phyloP scores from a whole-genome alignment of 805 yeast genomes.

The Saccharomyces mikatae region DNA sequence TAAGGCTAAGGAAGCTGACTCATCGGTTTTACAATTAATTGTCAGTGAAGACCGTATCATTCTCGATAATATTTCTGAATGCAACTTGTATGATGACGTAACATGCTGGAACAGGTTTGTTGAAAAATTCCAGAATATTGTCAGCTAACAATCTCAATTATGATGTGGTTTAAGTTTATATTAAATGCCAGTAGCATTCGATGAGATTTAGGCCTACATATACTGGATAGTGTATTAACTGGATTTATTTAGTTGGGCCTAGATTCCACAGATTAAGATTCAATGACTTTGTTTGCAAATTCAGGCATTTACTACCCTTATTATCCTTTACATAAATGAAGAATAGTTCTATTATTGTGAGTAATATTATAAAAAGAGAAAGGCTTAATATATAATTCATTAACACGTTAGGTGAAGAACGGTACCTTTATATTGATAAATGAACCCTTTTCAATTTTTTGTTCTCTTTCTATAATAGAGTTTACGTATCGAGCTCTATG shows the following conservation, averaged over 20 bases:
- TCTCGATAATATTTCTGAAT: constrained; percentile 12
- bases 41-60: constrained; percentile 26
- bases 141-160: neutral
- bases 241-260: no score
- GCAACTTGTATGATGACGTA: constrained; percentile 19
- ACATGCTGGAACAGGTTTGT: constrained; percentile 20
- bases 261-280: no score
- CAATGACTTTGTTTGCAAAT: no score
- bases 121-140: neutral
- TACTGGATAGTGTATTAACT: no score
- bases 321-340: no score
- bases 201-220: no score
- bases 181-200: no score
- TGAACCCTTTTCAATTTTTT: neutral
- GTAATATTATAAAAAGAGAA: neutral
- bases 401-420: neutral
- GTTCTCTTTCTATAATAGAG: no score
- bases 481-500: neutral
- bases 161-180: no score
- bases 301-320: no score
- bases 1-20: neutral
- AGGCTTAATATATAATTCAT: no score
- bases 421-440: neutral
- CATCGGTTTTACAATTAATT: constrained; percentile 11
- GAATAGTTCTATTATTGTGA: no score